phyloP scores from a whole-genome alignment of 2,329 filamentous ascomycete genomes.

The Calcarisporium arbuscula region DNA sequence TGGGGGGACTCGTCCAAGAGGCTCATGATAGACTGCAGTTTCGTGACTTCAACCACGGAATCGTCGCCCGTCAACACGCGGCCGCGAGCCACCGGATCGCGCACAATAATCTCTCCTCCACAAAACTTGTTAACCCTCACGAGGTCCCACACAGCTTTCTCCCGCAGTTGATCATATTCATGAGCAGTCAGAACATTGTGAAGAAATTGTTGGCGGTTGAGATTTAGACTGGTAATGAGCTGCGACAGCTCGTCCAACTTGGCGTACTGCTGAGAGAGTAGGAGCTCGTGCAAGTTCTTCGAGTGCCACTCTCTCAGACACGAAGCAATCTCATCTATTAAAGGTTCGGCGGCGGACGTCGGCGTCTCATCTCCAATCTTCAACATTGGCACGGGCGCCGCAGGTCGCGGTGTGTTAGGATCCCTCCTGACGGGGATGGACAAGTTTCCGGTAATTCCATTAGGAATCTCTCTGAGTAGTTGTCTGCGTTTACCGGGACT shows the following conservation, averaged over 20 bases:
- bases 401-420: conserved; percentile 65
- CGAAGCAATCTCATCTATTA: conserved; percentile 96
- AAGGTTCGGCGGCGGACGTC: conserved; percentile 77
- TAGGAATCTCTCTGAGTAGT: conserved; percentile 29
- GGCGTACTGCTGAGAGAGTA: conserved; percentile 75
- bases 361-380: conserved; percentile 97
- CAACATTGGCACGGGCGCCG: conserved; percentile 91
- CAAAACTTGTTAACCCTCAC: conserved; percentile 93
- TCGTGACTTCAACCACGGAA: conserved; percentile 85
- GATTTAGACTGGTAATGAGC: conserved; percentile 76
- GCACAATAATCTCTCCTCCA: conserved; percentile 88
- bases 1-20: conserved; percentile 78
- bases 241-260: conserved; percentile 74
- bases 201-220: conserved; percentile 80
- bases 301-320: conserved; percentile 98
- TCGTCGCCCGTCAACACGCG: conserved; percentile 87
- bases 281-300: conserved; percentile 86
- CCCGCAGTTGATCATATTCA: conserved; percentile 74
- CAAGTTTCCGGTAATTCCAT: conserved; percentile 34
- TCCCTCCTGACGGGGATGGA: conserved; percentile 51
- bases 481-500: conserved; percentile 19
- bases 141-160: conserved; percentile 92
- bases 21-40: conserved; percentile 92
- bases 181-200: conserved; percentile 87
- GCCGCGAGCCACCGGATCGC: conserved; percentile 76